These are phyloP conservation scores for Cyberlindnera saturnus DNA, from an alignment of 805 yeast species.

Conservation along the genomic window DNA sequence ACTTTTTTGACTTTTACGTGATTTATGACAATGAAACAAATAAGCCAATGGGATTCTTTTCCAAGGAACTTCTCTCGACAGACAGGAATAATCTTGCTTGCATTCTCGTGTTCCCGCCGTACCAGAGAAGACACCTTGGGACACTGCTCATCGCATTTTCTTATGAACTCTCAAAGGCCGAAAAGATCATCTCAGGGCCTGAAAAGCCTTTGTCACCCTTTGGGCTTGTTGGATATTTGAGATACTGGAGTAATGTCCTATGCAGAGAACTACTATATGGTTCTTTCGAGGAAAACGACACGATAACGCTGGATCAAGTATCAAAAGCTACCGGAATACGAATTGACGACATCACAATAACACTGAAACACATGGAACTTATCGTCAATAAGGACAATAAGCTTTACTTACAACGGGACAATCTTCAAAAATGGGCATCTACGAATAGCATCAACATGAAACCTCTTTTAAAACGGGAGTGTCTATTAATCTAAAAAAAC, in stretches of 20 bases:
- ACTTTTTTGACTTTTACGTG: conserved; percentile 74
- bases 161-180: conserved; percentile 64
- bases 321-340: conserved; percentile 59
- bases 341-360: conserved; percentile 50
- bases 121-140: conserved; percentile 74
- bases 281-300: conserved; percentile 22
- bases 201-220: conserved; percentile 84
- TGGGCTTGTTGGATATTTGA: conserved; percentile 67
- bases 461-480: conserved; percentile 10
- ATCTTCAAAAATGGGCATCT: conserved; percentile 12
- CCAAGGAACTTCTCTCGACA: conserved; percentile 73
- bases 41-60: conserved; percentile 84
- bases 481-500: conserved; percentile 4
- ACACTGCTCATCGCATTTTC: conserved; percentile 77
- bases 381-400: conserved; percentile 25
- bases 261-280: conserved; percentile 40
- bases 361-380: conserved; percentile 52
- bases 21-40: conserved; percentile 46
- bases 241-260: conserved; percentile 65
- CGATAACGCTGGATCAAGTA: conserved; percentile 41
- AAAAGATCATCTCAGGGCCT: conserved; percentile 73
- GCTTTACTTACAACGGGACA: conserved; percentile 10
- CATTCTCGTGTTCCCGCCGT: conserved; percentile 87
- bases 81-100: conserved; percentile 87
- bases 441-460: conserved; percentile 10